phyloP scores from a whole-genome alignment of 208 protist species.

The Kentomonas sorsogonicus region DNA sequence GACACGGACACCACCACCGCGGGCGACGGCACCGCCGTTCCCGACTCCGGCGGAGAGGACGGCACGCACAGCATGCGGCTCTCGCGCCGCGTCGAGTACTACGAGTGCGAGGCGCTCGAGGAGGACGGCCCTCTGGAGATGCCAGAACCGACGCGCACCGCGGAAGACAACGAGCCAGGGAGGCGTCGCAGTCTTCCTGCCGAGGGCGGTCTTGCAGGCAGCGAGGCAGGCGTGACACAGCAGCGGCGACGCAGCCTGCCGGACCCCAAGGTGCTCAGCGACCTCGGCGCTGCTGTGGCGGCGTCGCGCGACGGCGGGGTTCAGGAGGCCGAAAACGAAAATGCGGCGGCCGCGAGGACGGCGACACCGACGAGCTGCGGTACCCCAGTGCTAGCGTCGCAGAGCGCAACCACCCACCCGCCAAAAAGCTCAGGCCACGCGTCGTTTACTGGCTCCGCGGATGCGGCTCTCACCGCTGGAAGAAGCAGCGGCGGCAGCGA shows the following conservation, averaged over 20 bases:
- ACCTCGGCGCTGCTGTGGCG: too few relatives aligned
- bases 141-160: too few relatives aligned
- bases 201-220: too few relatives aligned
- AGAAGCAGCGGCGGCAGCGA: background rate
- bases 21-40: too few relatives aligned
- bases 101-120: slow-evolving; percentile 21
- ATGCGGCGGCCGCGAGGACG: slow-evolving; percentile 5
- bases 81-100: slow-evolving; percentile 13
- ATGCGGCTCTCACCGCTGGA: background rate
- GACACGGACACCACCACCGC: too few relatives aligned
- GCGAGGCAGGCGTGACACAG: too few relatives aligned
- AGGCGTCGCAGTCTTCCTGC: too few relatives aligned
- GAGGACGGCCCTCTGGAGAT: slow-evolving; percentile 10
- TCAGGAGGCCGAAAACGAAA: background rate
- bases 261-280: too few relatives aligned
- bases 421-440: background rate
- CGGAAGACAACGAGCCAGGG: too few relatives aligned
- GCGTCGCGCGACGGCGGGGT: background rate
- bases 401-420: background rate
- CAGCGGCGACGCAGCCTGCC: too few relatives aligned
- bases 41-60: background rate
- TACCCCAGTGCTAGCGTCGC: background rate
- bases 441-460: background rate
- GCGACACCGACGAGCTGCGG: background rate
- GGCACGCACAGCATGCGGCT: background rate